A percentile compares a stretch with the other conserved stretches of the same genome.
Conservation (phyloP, 2,329 filamentous ascomycete species). For the Aspergillus luchuensis region DNA sequence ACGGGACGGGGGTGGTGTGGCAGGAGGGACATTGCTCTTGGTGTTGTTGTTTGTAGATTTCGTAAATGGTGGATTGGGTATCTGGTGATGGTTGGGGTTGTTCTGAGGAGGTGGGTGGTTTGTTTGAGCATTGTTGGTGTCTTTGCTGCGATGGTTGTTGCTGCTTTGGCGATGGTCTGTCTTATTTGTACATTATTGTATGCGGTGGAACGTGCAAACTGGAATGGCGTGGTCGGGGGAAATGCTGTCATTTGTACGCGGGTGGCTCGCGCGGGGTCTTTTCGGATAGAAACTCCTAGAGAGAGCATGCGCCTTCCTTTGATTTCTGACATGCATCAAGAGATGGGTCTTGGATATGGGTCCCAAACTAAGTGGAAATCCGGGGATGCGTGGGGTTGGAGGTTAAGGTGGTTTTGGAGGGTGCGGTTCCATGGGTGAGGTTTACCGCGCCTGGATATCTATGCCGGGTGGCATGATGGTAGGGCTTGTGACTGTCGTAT, state of each 20-base stretch:
- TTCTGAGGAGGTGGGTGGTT: neutral
- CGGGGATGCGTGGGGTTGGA: neutral
- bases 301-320: neutral
- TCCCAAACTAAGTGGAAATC: neutral
- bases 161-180: neutral
- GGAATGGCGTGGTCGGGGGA: neutral
- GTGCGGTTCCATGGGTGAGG: neutral
- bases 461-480: neutral
- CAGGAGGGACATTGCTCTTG: neutral
- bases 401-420: neutral
- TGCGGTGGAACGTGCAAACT: neutral
- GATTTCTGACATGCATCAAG: neutral
- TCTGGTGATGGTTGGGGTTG: neutral
- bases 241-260: neutral
- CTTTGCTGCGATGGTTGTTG: neutral
- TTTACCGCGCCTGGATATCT: neutral
- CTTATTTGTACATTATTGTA: neutral
- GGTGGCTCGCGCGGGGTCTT: neutral
- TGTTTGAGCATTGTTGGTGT: neutral
- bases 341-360: neutral
- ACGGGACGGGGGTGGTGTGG: neutral
- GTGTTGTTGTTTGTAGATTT: neutral
- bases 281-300: neutral
- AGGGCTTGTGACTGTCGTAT: neutral
- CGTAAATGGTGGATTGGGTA: neutral